phyloP scores from a whole-genome alignment of 2,329 filamentous ascomycete genomes.

The Apiospora arundinis region DNA sequence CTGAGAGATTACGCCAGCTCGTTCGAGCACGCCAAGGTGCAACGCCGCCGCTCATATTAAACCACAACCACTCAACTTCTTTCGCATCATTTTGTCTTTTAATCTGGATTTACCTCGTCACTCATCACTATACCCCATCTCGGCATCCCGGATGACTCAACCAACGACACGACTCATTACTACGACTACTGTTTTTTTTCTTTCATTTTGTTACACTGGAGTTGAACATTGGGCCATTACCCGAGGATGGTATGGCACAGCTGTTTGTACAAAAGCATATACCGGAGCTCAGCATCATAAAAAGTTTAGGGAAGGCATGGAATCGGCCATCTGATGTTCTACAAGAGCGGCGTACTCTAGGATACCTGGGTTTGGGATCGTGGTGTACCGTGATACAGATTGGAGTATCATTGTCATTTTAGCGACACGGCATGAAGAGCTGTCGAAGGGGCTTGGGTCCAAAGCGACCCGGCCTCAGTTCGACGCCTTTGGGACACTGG shows the following conservation, averaged over 20 bases:
- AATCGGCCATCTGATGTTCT: slow-evolving; percentile 12
- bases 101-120: slow-evolving; percentile 23
- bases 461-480: neutral
- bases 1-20: slow-evolving; percentile 85
- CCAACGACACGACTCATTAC: slow-evolving; percentile 36
- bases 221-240: slow-evolving; percentile 34
- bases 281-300: slow-evolving; percentile 58
- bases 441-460: neutral
- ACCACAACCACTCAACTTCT: slow-evolving; percentile 21
- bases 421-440: slow-evolving; percentile 40
- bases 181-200: slow-evolving; percentile 31
- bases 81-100: slow-evolving; percentile 10
- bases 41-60: slow-evolving; percentile 64
- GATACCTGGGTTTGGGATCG: slow-evolving; percentile 25
- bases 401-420: slow-evolving; percentile 35
- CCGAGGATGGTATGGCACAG: slow-evolving; percentile 8
- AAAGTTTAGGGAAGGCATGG: slow-evolving; percentile 40
- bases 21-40: slow-evolving; percentile 79
- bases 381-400: slow-evolving; percentile 22
- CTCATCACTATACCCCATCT: slow-evolving; percentile 34
- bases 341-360: slow-evolving; percentile 21
- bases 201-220: slow-evolving; percentile 33
- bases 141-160: slow-evolving; percentile 31
- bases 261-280: slow-evolving; percentile 53
- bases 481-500: slow-evolving; percentile 3